Percentiles rank a stretch among this genome's conserved stretches.
Conservation (phyloP, 106 monocot species). For the Narthecium ossifragum region DNA sequence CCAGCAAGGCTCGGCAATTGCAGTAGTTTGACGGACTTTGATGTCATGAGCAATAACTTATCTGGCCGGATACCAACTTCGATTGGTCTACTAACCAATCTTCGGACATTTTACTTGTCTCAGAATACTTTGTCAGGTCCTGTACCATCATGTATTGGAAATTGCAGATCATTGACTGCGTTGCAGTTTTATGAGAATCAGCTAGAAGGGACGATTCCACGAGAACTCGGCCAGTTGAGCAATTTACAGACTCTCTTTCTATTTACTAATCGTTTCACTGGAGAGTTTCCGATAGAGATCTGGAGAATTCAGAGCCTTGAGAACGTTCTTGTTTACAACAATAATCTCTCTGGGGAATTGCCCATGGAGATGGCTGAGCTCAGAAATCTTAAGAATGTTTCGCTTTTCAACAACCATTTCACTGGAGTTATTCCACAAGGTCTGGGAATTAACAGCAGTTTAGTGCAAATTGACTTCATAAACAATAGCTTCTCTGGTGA, state of each 20-base stretch:
- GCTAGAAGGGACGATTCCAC: constrained; percentile 58
- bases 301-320: constrained; percentile 56
- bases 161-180: constrained; percentile 34
- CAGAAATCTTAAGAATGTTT: constrained; percentile 48
- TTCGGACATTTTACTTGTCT: constrained; percentile 36
- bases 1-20: constrained; percentile 50
- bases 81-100: constrained; percentile 36
- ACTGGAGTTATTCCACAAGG: constrained; percentile 59
- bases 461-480: constrained; percentile 47
- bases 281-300: constrained; percentile 61
- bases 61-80: constrained; percentile 64
- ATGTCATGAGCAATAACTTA: constrained; percentile 28
- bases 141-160: constrained; percentile 69
- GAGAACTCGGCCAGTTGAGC: constrained; percentile 41
- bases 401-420: constrained; percentile 55
- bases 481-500: constrained; percentile 57
- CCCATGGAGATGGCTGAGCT: constrained; percentile 49
- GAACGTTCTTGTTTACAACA: constrained; percentile 45
- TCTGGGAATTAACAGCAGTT: constrained; percentile 46
- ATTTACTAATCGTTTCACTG: constrained; percentile 49
- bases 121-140: constrained; percentile 46
- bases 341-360: constrained; percentile 51
- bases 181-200: constrained; percentile 52
- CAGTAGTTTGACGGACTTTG: constrained; percentile 28
- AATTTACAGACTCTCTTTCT: constrained; percentile 39